Evolutionary conservation across 371 early-diverging fungal species (phyloP).

Genomic region (Circinella minor): DNA sequence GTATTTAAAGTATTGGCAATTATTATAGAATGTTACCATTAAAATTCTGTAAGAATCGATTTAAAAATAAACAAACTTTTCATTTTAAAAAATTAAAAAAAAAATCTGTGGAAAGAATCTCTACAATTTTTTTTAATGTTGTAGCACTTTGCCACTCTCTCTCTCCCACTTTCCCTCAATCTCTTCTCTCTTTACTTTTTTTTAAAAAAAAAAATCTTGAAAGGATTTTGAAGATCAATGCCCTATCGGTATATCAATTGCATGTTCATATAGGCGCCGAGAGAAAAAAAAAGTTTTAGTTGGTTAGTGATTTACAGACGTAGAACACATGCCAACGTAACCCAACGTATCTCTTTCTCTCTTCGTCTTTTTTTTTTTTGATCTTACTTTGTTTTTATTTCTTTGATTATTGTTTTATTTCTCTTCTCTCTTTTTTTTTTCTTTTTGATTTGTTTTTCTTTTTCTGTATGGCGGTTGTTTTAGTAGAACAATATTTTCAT

Average conservation of each 20-base stretch:
- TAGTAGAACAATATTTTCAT: slow-evolving; percentile 15
- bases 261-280: not conserved
- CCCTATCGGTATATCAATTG: slow-evolving; percentile 3
- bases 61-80: too few species aligned
- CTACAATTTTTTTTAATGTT: not conserved
- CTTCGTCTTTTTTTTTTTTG: too few species aligned
- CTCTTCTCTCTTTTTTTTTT: not conserved
- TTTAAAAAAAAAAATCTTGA: too few species aligned
- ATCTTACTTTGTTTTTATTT: not conserved
- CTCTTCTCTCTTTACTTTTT: not conserved
- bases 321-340: too few species aligned
- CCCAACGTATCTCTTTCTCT: too few species aligned
- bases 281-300: not conserved
- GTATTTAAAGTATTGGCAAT: too few species aligned
- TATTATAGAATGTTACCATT: too few species aligned
- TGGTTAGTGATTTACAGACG: too few species aligned
- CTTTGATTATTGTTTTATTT: slow-evolving; percentile 5
- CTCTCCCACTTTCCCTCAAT: not conserved
- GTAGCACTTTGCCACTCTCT: not conserved
- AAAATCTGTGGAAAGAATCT: not conserved
- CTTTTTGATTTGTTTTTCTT: slow-evolving; percentile 6
- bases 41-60: too few species aligned
- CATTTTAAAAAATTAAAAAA: not conserved
- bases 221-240: slow-evolving; percentile 7
- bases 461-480: not conserved